Percentiles rank a stretch among this genome's conserved stretches.
phyloP scores from a whole-genome alignment of 1,284 basidiomycete genomes.

The Sphaerobolus stellatus region DNA sequence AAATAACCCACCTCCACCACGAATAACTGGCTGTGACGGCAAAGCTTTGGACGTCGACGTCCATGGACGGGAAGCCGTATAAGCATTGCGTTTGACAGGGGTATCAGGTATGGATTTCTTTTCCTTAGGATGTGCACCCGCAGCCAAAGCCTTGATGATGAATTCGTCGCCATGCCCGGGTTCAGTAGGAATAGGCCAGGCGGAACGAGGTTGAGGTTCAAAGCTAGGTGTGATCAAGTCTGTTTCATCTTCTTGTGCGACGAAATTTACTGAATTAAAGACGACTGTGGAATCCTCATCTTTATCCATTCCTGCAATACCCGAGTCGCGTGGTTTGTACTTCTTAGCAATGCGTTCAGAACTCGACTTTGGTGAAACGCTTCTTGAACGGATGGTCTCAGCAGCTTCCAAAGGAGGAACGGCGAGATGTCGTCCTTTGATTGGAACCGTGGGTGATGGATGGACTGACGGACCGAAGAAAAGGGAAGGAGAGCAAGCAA shows the following conservation, averaged over 20 bases:
- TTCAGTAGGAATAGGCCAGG: slow-evolving; percentile 53
- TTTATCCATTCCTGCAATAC: slow-evolving; percentile 36
- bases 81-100: slow-evolving; percentile 62
- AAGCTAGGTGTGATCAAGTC: slow-evolving; percentile 67
- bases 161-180: slow-evolving; percentile 59
- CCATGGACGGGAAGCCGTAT: slow-evolving; percentile 16
- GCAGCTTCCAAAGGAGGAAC: no score
- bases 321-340: slow-evolving; percentile 69
- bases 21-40: background rate
- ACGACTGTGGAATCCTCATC: slow-evolving; percentile 52
- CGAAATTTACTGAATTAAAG: slow-evolving; percentile 41
- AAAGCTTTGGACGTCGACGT: slow-evolving; percentile 12
- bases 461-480: slow-evolving; percentile 7
- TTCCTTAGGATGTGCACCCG: slow-evolving; percentile 43
- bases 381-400: slow-evolving; percentile 5
- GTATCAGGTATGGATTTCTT: slow-evolving; percentile 71
- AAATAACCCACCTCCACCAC: slow-evolving; percentile 3
- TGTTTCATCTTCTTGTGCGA: slow-evolving; percentile 55
- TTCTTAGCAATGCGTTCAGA: slow-evolving; percentile 54
- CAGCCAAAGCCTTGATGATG: slow-evolving; percentile 67
- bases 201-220: slow-evolving; percentile 50
- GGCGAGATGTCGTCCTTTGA: slow-evolving; percentile 1
- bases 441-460: background rate
- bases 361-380: slow-evolving; percentile 32
- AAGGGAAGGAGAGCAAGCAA: background rate